Evolutionary conservation across 2,329 filamentous ascomycete genomes (phyloP), one percentile per base, ranked within the genome.

Genomic region (Aureobasidium melanogenum): DNA sequence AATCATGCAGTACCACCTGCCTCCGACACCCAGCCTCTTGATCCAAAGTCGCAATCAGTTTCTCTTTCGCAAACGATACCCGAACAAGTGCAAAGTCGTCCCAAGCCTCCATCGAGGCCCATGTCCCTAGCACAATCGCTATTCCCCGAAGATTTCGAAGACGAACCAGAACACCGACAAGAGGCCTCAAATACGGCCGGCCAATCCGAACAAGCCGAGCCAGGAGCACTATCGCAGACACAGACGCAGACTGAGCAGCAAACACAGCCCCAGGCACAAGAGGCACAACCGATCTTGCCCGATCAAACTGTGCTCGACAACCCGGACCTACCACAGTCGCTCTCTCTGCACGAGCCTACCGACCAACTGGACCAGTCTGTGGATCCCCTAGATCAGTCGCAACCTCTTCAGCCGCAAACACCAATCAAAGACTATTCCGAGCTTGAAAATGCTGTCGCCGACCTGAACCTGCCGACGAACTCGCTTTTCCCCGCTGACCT

Each of bases 161-260:
- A 57, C 54, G 54, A 57, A 6, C 19, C 30, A 15, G 54, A 47
- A 5, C 26, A 46, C 28, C 38, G 26, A n/a, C 9, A 43, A 5
- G 54, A 57, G 19, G 19, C 12, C 15, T 26, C 28, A 26, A 22
- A 28, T 34, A 28, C 28, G 14, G 15, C 19, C 47, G 41, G 15
- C 1, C 54, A 46, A 22, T 15, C 30, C 46, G 54, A 51, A 1
- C 44, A 50, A 17, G 24, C 46, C 14, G 34, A 38, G 46, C n/a
- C 44, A 15, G 19, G 39, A 24, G 12, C 57, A 10, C 34, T 50
- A 24, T 24, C 36, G 43, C 56, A 59, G 56, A 50, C 56, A 59
- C 56, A 59, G 55, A 48, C 44, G 43, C 55, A 59, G 47, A n/a
- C 38, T 7, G 58, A 59, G 44, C 56, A 59, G 56, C 56, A 57